These are phyloP conservation scores for Exophiala alcalophila DNA, from an alignment of 2,329 filamentous ascomycete genomes.

Conservation along the genomic window DNA sequence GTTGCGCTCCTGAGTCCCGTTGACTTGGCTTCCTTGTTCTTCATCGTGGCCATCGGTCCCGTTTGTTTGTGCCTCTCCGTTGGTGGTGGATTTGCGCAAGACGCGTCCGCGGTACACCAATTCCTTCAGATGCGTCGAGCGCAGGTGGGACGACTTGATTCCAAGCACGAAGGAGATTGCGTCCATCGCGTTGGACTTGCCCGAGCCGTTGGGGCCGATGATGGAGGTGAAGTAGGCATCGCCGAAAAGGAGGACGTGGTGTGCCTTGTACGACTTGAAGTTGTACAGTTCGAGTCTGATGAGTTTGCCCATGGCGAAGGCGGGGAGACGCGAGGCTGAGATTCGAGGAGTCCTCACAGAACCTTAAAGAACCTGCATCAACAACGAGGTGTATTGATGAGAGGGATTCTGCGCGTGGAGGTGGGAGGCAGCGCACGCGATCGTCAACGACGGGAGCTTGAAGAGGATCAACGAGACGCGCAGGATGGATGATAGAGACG, in stretches of 20 bases:
- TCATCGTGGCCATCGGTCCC: constrained; percentile 62
- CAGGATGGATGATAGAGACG: too few relatives aligned
- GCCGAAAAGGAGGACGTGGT: constrained; percentile 89
- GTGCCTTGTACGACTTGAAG: constrained; percentile 99
- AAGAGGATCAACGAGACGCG: too few relatives aligned
- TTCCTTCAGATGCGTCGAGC: constrained; percentile 89
- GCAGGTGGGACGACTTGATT: constrained; percentile 97
- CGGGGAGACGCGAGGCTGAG: constrained; percentile 1
- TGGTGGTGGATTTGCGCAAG: constrained; percentile 86
- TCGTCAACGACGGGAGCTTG: not conserved
- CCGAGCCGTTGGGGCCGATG: constrained; percentile 98
- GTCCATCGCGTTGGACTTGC: constrained; percentile 99
- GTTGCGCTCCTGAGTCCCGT: constrained; percentile 57
- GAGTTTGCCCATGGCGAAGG: constrained; percentile 82
- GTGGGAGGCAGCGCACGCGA: too few relatives aligned
- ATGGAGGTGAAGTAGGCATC: constrained; percentile 99
- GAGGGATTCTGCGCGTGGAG: too few relatives aligned
- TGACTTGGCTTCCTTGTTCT: constrained; percentile 58
- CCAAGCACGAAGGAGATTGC: constrained; percentile 98
- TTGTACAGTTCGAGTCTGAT: constrained; percentile 93
- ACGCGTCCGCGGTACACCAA: constrained; percentile 94
- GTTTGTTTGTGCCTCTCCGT: constrained; percentile 66
- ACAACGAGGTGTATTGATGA: too few relatives aligned
- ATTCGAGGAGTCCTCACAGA: too few relatives aligned
- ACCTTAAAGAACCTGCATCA: constrained; percentile 4